Evolutionary conservation across 2,329 filamentous ascomycete genomes (phyloP), one percentile per base, ranked within the genome.

Genomic region (Ceratocystiopsis minuta): DNA sequence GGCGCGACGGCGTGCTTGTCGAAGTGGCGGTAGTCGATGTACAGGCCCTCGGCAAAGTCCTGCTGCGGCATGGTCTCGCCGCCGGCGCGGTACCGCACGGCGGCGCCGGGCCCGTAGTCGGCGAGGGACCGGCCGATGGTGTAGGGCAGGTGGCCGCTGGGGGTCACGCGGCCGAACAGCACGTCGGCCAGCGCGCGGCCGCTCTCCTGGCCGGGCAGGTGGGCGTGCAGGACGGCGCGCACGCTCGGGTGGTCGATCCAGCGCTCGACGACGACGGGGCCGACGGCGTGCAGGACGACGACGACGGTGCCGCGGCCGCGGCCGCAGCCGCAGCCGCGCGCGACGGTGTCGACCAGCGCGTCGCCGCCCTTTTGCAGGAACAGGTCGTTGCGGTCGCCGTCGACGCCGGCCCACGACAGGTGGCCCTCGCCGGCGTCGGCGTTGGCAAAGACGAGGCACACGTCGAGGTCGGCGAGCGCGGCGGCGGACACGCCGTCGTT

Each of bases 21-120:
- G 51, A 95, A 87, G 57, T 87, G 73, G 13, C 86, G 78, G 60
- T 95, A 94, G 62, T 95, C 88, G 50, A 92, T 77, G 54, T 87
- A 87, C 0, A 94, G 61, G 0, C 84, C 84, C 54, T 94, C 84
- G 1, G 67, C 69, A 55, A 90, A 93, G 48, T 84, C 77, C 50
- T 92, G 83, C 54, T 93, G 84, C 0, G 85, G 83, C 1, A 78
- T 65, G 4, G 81, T 62, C 20, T 4, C 4, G 15, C 68, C 72
- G 49, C 83, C 80, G 0, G 80, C 72, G 39, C 74, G 62, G 53
- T 79, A 83, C 48, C 86, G 63, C 34, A 90, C 66, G 52, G 78
- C 69, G 16, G 69, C 80, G 15, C 71, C 74, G 1, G 75, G 70
- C 0, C 87, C 87, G 50, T 90, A 90, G 55, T 94, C 84, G 15